These are phyloP conservation scores for Leucaena leucocephala DNA, from an alignment of 306 rosid genomes.

Conservation along the genomic window DNA sequence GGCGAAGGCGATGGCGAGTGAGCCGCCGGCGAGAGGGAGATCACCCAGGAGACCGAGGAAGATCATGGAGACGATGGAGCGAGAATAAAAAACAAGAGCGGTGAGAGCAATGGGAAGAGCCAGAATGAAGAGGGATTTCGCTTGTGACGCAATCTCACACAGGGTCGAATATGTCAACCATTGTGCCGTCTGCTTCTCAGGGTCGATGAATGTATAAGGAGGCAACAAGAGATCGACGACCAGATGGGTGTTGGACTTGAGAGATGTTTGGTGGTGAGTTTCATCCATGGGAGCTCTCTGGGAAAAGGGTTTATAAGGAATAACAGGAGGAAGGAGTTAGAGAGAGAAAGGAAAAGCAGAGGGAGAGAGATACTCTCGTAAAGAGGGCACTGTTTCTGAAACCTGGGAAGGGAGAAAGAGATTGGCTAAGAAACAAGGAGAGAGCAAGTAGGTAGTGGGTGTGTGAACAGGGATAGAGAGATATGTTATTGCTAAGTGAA, in stretches of 20 bases:
- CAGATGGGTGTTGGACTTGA: slow-evolving; percentile 8
- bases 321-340: too few relatives aligned
- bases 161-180: background rate
- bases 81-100: slow-evolving; percentile 76
- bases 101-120: slow-evolving; percentile 73
- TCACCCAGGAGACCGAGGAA: slow-evolving; percentile 82
- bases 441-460: background rate
- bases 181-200: slow-evolving; percentile 20
- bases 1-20: slow-evolving; percentile 88
- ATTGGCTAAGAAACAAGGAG: background rate
- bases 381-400: slow-evolving; percentile 43
- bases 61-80: slow-evolving; percentile 81
- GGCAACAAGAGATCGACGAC: slow-evolving; percentile 21
- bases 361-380: slow-evolving; percentile 38
- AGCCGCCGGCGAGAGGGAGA: slow-evolving; percentile 70
- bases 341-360: background rate
- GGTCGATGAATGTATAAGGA: slow-evolving; percentile 19
- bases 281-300: background rate
- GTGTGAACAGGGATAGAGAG: background rate
- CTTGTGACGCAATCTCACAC: slow-evolving; percentile 43
- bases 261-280: background rate
- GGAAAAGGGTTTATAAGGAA: too few relatives aligned
- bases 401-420: background rate
- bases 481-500: slow-evolving; percentile 8
- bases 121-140: slow-evolving; percentile 55